Evolutionary conservation across 2,329 filamentous ascomycete species (phyloP), one percentile per base, ranked within the genome.

Genomic region (Triangularia setosa): DNA sequence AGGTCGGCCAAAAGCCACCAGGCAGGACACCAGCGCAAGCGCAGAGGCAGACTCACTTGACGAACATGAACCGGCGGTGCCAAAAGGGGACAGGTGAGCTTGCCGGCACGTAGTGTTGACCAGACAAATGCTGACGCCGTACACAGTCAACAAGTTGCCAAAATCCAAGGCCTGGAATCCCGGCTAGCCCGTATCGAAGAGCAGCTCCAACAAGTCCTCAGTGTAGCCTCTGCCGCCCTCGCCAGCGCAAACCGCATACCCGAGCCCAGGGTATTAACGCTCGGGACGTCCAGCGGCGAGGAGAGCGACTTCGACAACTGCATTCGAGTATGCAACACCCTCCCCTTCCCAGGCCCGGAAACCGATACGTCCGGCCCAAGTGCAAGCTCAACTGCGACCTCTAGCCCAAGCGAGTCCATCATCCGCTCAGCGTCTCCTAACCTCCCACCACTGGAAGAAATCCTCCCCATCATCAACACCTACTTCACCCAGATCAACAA

Each of bases 141-240:
- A 9, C 4, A 18, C 21, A n/a, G 35, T 12, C 5, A 61, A 40
- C 21, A 40, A 53, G 25, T 7, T 12, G 52, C 35, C 25, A 60
- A 60, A 44, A 60, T 63, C 4, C 53, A 60, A 16, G 54, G 48
- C 58, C 54, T 67, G 14, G 73, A 77, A 55, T 58, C 64, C 3
- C 71, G 75, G 0, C 61, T 77, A 6, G 70, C 70, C 5, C 70
- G 71, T 9, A 76, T 77, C 23, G 75, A 77, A 27, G 62, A 63
- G 9, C 74, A 76, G 33, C 69, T 77, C 2, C 69, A 76, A 54
- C 65, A 71, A n/a, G 71, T 77, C 21, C 69, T 77, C 40, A 61
- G 24, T 12, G 55, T 66, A 2, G 55, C 64, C 5, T 60, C 64
- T 4, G 61, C 58, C 2, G 62, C 66, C n/a, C 9, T 66, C 23